Conservation (phyloP, 805 yeast species). For the Monosporozyma aerobia region DNA sequence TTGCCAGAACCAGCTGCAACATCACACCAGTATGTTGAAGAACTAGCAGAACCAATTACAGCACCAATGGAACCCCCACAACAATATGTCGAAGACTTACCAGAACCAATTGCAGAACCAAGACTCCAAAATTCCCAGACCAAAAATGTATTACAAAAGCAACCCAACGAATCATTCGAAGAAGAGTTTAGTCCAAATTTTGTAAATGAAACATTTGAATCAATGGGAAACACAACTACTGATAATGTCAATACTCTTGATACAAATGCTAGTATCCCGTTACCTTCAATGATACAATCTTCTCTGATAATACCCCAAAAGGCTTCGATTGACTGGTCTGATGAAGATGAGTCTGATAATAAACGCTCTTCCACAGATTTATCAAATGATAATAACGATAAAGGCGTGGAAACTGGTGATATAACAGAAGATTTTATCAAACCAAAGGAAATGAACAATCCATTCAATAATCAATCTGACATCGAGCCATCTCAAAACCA, state of each 20-base stretch:
- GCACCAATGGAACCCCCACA: not conserved
- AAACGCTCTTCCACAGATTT: not conserved
- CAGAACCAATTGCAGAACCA: not conserved
- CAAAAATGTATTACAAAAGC: too few relatives aligned
- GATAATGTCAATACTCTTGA: conserved; percentile 6
- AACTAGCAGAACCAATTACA: not conserved
- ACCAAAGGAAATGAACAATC: not conserved
- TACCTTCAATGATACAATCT: conserved; percentile 35
- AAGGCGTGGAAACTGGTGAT: not conserved
- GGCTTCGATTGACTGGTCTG: conserved; percentile 83
- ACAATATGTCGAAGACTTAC: not conserved
- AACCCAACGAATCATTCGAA: not conserved
- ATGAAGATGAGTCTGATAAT: conserved; percentile 33
- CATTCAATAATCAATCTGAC: not conserved
- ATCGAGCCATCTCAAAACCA: not conserved
- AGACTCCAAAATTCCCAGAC: not conserved
- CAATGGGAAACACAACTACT: not conserved
- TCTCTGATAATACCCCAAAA: conserved; percentile 73
- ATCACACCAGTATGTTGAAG: not conserved
- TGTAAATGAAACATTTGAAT: not conserved
- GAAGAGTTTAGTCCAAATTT: not conserved
- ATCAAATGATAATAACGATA: not conserved
- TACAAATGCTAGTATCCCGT: conserved; percentile 26
- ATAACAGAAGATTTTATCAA: not conserved
- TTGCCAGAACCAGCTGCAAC: not conserved